phyloP scores from a whole-genome alignment of 2,329 filamentous ascomycete genomes.

The Fusarium subtropicale region DNA sequence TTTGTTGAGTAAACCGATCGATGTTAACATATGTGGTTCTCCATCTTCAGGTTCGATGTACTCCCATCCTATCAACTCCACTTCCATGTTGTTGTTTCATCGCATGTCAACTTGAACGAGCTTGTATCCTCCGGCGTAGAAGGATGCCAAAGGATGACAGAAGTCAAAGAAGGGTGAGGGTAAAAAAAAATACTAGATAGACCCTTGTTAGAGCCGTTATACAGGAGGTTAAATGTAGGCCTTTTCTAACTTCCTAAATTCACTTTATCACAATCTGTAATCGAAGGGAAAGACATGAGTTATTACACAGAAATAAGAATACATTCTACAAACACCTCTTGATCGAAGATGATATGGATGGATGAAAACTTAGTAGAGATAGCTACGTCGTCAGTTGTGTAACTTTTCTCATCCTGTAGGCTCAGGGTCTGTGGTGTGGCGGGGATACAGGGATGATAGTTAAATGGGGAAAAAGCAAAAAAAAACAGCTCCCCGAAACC shows the following conservation, averaged over 20 bases:
- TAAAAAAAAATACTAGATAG: too few relatives aligned
- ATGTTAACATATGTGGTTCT: background rate
- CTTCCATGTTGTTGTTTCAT: background rate
- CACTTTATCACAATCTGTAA: too few relatives aligned
- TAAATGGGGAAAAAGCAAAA: background rate
- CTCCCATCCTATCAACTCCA: background rate
- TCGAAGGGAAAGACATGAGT: too few relatives aligned
- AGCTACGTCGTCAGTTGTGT: background rate
- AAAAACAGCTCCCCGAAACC: constrained; percentile 21
- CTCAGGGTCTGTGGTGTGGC: background rate
- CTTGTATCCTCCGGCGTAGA: background rate
- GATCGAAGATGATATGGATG: too few relatives aligned
- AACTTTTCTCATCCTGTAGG: background rate
- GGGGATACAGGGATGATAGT: background rate
- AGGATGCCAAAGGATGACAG: background rate
- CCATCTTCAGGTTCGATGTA: background rate
- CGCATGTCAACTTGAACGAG: background rate
- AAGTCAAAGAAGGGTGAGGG: too few relatives aligned
- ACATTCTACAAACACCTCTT: too few relatives aligned
- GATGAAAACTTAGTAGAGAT: too few relatives aligned
- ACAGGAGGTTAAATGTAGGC: too few relatives aligned
- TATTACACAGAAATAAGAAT: too few relatives aligned
- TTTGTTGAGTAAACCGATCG: background rate
- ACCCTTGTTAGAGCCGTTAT: too few relatives aligned
- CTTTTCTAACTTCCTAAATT: too few relatives aligned